A percentile compares a stretch with the other conserved stretches of the same genome.
These are phyloP conservation scores for Adansonia rubrostipa DNA, from an alignment of 441 rosid genomes.

Conservation along the genomic window DNA sequence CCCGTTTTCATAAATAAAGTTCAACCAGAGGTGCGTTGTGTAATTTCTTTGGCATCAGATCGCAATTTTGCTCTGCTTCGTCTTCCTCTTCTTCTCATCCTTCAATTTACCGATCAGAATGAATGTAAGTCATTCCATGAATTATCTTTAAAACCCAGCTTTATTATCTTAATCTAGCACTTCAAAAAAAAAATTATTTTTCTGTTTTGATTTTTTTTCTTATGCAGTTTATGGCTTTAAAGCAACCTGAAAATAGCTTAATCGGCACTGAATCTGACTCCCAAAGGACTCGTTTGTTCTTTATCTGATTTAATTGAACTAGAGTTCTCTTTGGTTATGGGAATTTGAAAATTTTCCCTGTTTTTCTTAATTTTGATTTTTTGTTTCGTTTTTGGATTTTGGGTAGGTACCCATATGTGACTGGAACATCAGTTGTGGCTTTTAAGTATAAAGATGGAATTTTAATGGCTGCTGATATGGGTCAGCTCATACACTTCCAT, in stretches of 20 bases:
- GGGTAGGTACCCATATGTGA: conserved; percentile 79
- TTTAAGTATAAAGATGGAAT: conserved; percentile 90
- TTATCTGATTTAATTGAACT: neutral
- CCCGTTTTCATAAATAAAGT: neutral
- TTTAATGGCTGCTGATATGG: conserved; percentile 95
- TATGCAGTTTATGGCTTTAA: conserved; percentile 39
- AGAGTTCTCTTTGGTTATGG: conserved; percentile 23
- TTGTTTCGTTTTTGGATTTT: neutral
- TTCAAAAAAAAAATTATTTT: neutral
- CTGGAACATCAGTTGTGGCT: conserved; percentile 89
- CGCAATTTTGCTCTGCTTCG: neutral
- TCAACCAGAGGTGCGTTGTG: too few relatives aligned
- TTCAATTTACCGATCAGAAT: neutral
- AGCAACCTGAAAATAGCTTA: conserved; percentile 35
- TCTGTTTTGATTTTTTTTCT: neutral
- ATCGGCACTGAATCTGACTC: conserved; percentile 49
- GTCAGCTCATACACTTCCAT: conserved; percentile 34
- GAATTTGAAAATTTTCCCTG: neutral
- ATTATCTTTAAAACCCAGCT: neutral
- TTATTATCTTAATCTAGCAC: neutral
- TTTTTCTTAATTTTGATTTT: neutral
- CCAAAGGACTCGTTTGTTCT: conserved; percentile 57
- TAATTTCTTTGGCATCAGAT: neutral
- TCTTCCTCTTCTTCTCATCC: neutral
- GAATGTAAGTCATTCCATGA: neutral